Percentiles rank a stretch among this genome's conserved stretches.
phyloP scores from a whole-genome alignment of 1,139 yeast species.

The Yamadazyma friedrichii region DNA sequence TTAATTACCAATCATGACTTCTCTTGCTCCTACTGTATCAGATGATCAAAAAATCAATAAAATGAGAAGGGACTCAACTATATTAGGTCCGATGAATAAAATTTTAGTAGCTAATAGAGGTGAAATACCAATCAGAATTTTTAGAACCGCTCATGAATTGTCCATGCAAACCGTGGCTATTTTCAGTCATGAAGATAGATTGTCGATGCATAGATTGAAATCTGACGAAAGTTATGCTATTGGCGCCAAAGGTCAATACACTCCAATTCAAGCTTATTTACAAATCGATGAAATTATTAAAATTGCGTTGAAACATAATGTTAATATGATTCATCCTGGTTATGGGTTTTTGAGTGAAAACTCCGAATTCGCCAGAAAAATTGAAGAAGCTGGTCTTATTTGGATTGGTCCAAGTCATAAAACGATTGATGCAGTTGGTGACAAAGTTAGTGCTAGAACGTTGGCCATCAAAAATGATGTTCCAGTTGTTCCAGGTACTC shows the following conservation, averaged over 20 bases:
- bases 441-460: slow-evolving; percentile 90
- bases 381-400: slow-evolving; percentile 84
- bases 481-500: slow-evolving; percentile 97
- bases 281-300: slow-evolving; percentile 93
- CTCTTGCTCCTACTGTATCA: slow-evolving; percentile 17
- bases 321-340: slow-evolving; percentile 98
- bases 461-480: slow-evolving; percentile 81
- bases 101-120: slow-evolving; percentile 94
- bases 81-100: slow-evolving; percentile 67
- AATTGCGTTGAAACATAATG: slow-evolving; percentile 85
- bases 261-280: slow-evolving; percentile 95
- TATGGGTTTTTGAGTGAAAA: slow-evolving; percentile 96
- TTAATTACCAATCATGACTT: slow-evolving; percentile 12
- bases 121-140: slow-evolving; percentile 86
- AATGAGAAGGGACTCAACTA: slow-evolving; percentile 62
- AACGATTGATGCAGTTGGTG: slow-evolving; percentile 96
- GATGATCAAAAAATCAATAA: slow-evolving; percentile 35
- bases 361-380: slow-evolving; percentile 90
- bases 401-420: slow-evolving; percentile 94
- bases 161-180: slow-evolving; percentile 98
- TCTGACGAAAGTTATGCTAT: slow-evolving; percentile 93
- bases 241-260: slow-evolving; percentile 83
- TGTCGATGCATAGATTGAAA: slow-evolving; percentile 91
- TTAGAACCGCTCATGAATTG: slow-evolving; percentile 96
- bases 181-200: slow-evolving; percentile 92